Percentiles rank a stretch among this genome's conserved stretches.
Conservation (phyloP, 805 yeast genomes). For the Starmerella riodocensis region DNA sequence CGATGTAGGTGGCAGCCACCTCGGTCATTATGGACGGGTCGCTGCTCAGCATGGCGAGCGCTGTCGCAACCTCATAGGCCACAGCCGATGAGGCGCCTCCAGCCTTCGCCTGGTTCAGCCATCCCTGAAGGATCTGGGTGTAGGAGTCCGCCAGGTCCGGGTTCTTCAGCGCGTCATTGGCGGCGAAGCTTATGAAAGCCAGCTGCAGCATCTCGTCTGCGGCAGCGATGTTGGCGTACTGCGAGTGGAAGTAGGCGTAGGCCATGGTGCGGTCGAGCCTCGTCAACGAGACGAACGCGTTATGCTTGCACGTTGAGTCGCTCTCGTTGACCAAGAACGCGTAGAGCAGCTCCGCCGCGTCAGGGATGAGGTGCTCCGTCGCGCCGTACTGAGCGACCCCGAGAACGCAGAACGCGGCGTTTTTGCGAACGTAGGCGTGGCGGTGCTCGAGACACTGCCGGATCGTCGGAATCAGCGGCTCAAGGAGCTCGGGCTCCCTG, state of each 20-base stretch:
- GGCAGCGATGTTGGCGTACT: slow-evolving; percentile 43
- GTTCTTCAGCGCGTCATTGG: slow-evolving; percentile 57
- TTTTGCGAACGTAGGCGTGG: slow-evolving; percentile 94
- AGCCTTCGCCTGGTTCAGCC: slow-evolving; percentile 37
- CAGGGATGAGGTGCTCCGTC: slow-evolving; percentile 81
- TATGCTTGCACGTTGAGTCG: slow-evolving; percentile 88
- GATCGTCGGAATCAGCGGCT: slow-evolving; percentile 87
- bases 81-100: slow-evolving; percentile 32
- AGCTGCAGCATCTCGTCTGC: slow-evolving; percentile 77
- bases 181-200: slow-evolving; percentile 80
- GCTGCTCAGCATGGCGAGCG: slow-evolving; percentile 45
- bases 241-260: slow-evolving; percentile 63
- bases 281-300: slow-evolving; percentile 81
- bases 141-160: slow-evolving; percentile 60
- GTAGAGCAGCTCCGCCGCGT: slow-evolving; percentile 75
- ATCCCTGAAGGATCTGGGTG: slow-evolving; percentile 53
- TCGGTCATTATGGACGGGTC: slow-evolving; percentile 55
- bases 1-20: slow-evolving; percentile 78
- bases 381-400: slow-evolving; percentile 54
- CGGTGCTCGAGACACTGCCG: slow-evolving; percentile 87
- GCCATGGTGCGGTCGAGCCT: slow-evolving; percentile 77
- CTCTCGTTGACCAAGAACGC: slow-evolving; percentile 67
- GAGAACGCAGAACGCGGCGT: slow-evolving; percentile 83
- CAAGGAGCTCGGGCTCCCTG: slow-evolving; percentile 84
- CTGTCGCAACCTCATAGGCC: slow-evolving; percentile 80